A percentile compares a stretch with the other conserved stretches of the same genome.
Evolutionary conservation across 2,329 filamentous ascomycete species (phyloP).

Genomic region (Pseudogymnoascus sp.): DNA sequence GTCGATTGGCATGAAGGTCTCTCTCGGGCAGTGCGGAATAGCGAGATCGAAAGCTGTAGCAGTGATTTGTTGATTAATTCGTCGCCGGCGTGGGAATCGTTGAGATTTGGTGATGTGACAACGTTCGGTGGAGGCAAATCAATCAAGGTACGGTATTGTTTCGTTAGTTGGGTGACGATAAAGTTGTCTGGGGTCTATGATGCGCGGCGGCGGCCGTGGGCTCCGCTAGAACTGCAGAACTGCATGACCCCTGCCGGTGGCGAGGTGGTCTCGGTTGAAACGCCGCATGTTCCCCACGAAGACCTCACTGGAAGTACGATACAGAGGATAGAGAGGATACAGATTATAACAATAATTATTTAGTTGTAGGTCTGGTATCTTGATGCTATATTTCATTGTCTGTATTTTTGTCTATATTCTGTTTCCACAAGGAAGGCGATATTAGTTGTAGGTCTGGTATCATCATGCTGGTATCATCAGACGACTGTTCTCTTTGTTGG

Average conservation of each 20-base stretch:
- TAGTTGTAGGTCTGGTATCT: background rate
- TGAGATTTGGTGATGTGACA: background rate
- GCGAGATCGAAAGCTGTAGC: background rate
- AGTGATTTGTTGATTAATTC: background rate
- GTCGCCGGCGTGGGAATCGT: background rate
- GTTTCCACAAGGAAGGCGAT: no score
- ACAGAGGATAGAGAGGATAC: background rate
- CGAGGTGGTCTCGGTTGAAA: background rate
- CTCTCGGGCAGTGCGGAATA: background rate
- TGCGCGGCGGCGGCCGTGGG: background rate
- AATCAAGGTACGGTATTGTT: conserved; percentile 5
- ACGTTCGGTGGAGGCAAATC: background rate
- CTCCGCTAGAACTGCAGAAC: conserved; percentile 2
- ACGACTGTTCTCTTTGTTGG: no score
- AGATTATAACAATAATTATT: background rate
- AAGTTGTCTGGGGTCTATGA: conserved; percentile 6
- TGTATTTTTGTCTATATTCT: background rate
- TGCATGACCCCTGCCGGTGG: background rate
- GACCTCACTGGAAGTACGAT: background rate
- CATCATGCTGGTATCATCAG: no score
- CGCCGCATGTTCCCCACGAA: background rate
- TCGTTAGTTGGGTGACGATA: conserved; percentile 5
- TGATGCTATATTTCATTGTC: background rate
- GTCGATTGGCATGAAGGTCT: background rate
- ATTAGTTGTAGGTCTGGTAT: no score